Evolutionary conservation across 768 basidiomycete genomes (phyloP).

Genomic region (Lentinus tigrinus): DNA sequence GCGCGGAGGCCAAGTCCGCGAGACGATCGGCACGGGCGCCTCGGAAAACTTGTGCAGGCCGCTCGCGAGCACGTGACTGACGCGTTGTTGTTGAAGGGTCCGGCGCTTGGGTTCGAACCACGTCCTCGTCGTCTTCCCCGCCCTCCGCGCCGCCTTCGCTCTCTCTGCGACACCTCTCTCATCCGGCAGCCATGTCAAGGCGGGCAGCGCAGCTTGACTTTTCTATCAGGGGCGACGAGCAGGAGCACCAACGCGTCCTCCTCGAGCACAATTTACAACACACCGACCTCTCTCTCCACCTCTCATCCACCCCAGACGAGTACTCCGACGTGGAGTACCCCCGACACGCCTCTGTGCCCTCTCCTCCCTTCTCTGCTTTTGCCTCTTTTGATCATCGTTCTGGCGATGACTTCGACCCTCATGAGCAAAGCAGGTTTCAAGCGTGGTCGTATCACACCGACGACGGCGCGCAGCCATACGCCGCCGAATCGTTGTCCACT

Average conservation of each 20-base stretch:
- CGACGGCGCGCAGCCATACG: conserved; percentile 64
- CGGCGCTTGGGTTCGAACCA: conserved; percentile 11
- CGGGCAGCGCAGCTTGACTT: conserved; percentile 34
- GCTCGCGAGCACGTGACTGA: conserved; percentile 18
- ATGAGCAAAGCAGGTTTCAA: conserved; percentile 38
- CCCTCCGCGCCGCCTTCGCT: neutral
- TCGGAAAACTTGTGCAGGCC: conserved; percentile 4
- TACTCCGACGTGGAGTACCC: conserved; percentile 66
- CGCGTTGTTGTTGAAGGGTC: conserved; percentile 20
- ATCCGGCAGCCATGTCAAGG: conserved; percentile 15
- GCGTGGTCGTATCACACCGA: conserved; percentile 44
- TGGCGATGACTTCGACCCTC: conserved; percentile 54
- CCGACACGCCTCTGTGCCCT: conserved; percentile 62
- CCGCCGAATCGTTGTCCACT: conserved; percentile 72
- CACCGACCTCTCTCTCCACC: conserved; percentile 69
- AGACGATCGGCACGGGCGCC: conserved; percentile 7
- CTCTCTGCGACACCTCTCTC: conserved; percentile 18
- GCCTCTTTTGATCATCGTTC: conserved; percentile 61
- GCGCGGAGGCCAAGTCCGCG: neutral
- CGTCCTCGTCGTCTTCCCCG: conserved; percentile 3
- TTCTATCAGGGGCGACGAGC: conserved; percentile 69
- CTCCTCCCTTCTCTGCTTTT: conserved; percentile 50
- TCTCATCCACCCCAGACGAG: conserved; percentile 52
- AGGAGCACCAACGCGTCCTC: conserved; percentile 72
- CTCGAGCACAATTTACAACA: conserved; percentile 78